A percentile compares a stretch with the other conserved stretches of the same genome.
These are phyloP conservation scores for Aspergillus quadrilineatus DNA, from an alignment of 2,329 filamentous ascomycete species.

Conservation along the genomic window DNA sequence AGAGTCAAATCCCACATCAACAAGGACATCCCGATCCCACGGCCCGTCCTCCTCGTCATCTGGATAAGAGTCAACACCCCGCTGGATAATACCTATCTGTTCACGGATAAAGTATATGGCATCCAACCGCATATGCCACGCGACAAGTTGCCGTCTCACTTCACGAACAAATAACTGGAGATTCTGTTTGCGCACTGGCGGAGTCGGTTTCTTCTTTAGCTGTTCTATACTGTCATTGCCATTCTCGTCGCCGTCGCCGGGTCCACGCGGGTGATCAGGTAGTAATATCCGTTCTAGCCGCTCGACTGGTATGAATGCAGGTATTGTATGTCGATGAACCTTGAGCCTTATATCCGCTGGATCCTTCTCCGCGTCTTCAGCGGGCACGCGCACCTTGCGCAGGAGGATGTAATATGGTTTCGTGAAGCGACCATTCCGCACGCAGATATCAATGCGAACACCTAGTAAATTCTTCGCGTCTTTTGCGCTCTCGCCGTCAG, in stretches of 20 bases:
- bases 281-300: constrained; percentile 36
- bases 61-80: constrained; percentile 10
- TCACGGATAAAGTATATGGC: constrained; percentile 36
- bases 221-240: constrained; percentile 17
- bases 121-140: constrained; percentile 44
- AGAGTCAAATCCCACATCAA: constrained; percentile 9
- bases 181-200: constrained; percentile 32
- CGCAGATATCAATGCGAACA: constrained; percentile 44
- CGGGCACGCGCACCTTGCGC: constrained; percentile 25
- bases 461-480: constrained; percentile 37
- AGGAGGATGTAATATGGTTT: constrained; percentile 48
- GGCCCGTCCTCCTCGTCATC: constrained; percentile 19
- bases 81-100: constrained; percentile 27
- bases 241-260: constrained; percentile 16
- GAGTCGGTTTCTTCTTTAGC: constrained; percentile 18
- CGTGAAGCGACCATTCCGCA: constrained; percentile 38
- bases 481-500: constrained; percentile 8
- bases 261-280: constrained; percentile 23
- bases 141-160: constrained; percentile 41
- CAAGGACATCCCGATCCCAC: constrained; percentile 19
- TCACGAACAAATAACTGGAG: constrained; percentile 37
- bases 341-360: constrained; percentile 26
- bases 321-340: constrained; percentile 48
- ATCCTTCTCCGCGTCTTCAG: constrained; percentile 4
- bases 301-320: constrained; percentile 43